These are phyloP conservation scores for Colletotrichum lini DNA, from an alignment of 2,329 filamentous ascomycete genomes.

Conservation along the genomic window DNA sequence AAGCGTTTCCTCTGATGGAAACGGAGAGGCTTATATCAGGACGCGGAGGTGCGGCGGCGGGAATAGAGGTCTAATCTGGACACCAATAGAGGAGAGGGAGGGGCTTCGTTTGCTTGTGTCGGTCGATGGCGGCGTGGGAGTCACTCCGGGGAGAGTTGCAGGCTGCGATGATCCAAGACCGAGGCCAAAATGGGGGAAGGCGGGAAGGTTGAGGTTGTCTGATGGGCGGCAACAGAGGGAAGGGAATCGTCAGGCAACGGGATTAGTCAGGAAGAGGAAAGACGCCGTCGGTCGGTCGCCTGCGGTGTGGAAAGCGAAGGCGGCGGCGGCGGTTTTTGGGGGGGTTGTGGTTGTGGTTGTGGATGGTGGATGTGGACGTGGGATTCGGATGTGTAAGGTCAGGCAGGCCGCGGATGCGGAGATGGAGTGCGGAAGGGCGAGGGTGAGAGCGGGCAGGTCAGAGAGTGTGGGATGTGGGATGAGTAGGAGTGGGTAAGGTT, in stretches of 20 bases:
- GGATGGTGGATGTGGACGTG: conserved; percentile 4
- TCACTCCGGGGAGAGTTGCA: conserved; percentile 14
- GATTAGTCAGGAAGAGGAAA: conserved; percentile 28
- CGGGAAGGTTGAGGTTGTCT: conserved; percentile 1
- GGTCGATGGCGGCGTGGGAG: conserved; percentile 6
- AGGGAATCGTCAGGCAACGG: conserved; percentile 1
- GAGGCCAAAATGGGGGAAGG: conserved; percentile 19
- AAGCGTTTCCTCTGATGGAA: conserved; percentile 37
- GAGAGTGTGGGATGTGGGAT: conserved; percentile 7
- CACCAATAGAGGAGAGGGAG: not conserved
- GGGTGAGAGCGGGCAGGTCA: not conserved
- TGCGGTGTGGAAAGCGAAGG: conserved; percentile 17
- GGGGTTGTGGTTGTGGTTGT: conserved; percentile 3
- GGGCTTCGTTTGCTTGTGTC: not conserved
- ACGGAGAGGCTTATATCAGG: not conserved
- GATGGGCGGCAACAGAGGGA: not conserved
- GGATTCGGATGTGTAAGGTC: conserved; percentile 9
- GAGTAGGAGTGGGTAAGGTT: conserved; percentile 4
- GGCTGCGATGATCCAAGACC: conserved; percentile 29
- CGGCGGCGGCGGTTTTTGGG: conserved; percentile 8
- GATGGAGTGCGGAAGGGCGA: conserved; percentile 15
- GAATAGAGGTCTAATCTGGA: not conserved
- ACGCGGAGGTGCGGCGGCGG: not conserved
- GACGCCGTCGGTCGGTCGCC: conserved; percentile 15
- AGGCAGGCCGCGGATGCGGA: not conserved